Base-by-base conservation (phyloP, 306 rosid species). In the Trichosanthes cucumerina region DNA sequence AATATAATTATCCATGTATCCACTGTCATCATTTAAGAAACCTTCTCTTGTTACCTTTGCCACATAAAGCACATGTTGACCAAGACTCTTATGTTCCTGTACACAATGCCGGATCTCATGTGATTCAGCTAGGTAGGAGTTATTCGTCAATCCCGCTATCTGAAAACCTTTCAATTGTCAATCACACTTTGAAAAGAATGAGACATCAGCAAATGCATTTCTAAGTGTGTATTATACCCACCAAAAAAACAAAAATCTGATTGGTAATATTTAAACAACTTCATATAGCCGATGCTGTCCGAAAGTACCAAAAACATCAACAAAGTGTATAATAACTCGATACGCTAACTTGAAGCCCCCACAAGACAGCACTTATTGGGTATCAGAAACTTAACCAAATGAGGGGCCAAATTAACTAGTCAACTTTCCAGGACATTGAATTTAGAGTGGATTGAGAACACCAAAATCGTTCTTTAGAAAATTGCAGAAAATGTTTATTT, bases 71-170 rank as follows among this genome's bases (percentile, higher is more conserved):
- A 92, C 98, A 70, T 88, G 81, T 78, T 88, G 84, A 58, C 99
- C 98, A 53, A 95, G 99, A 83, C 21, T 65, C 90, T 85, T 86
- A 78, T 88, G 79, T 83, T 89, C 85, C 84, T 92, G 97, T 31
- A 96, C 90, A 60, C 99, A 96, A 73, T 81, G 93, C 80, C 99
- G 98, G 84, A 96, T 96, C 57, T 87, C 86, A 75, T 90, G 97
- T 68, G 97, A 86, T 85, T 92, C 96, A 28, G 86, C 83, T 62
- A 74, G 86, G 87, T 84, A 86, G 77, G 99, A 92, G 86, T 92
- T 96, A 90, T 92, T 96, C 57, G 99, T 96, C 96, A 96, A 85
- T 78, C 99, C 99, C 64, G 97, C 97, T 82, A 92, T 90, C 99
- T 96, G 86, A 84, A 47, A 68, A 85, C 83, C 28, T 75, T 77